These are phyloP conservation scores for Nosema muscidifuracis DNA, from an alignment of 371 early-diverging fungal genomes.

Conservation along the genomic window DNA sequence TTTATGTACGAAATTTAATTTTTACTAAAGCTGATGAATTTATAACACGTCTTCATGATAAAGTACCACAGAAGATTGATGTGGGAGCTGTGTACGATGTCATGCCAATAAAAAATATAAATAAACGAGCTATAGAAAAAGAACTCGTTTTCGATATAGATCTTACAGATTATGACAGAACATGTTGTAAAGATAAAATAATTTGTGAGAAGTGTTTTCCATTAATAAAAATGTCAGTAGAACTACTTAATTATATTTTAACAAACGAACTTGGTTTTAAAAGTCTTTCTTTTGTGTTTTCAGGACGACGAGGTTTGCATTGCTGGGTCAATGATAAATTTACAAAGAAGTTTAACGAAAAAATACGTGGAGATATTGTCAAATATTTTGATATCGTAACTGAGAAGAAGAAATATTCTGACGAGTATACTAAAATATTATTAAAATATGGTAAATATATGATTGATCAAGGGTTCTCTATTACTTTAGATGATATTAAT, in stretches of 20 bases:
- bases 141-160: conserved; percentile 99
- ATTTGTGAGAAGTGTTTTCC: conserved; percentile 84
- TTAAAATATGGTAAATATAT: conserved; percentile 23
- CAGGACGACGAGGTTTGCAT: conserved; percentile 95
- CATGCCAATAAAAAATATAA: conserved; percentile 66
- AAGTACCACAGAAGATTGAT: conserved; percentile 82
- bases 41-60: conserved; percentile 68
- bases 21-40: conserved; percentile 70
- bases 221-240: conserved; percentile 81
- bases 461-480: neutral
- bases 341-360: conserved; percentile 70
- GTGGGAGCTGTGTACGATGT: conserved; percentile 85
- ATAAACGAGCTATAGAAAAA: conserved; percentile 71
- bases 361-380: conserved; percentile 74
- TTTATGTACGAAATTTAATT: conserved; percentile 78
- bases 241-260: conserved; percentile 68
- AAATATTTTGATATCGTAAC: conserved; percentile 64
- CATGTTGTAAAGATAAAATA: conserved; percentile 74
- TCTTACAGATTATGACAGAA: conserved; percentile 94
- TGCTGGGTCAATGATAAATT: conserved; percentile 90
- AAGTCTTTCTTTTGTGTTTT: conserved; percentile 85
- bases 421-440: conserved; percentile 45
- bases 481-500: neutral
- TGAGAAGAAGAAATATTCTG: conserved; percentile 15
- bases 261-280: conserved; percentile 87